Evolutionary conservation across 352 stramenopile species (phyloP).

Genomic region (Pythium coloratum): DNA sequence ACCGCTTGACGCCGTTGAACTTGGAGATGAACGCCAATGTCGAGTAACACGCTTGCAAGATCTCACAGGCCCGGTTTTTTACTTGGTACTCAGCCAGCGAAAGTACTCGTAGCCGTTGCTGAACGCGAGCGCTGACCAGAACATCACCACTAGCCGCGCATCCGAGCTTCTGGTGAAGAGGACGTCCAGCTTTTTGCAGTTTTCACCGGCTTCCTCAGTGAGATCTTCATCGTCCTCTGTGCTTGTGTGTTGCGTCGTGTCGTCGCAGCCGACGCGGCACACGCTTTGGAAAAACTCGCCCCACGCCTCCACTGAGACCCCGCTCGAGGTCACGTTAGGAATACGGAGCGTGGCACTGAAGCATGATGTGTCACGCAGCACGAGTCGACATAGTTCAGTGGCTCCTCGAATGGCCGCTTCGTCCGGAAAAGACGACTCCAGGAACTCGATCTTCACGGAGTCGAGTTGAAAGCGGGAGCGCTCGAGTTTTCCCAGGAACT

Average conservation of each 20-base stretch:
- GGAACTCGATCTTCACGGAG: background rate
- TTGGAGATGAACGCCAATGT: background rate
- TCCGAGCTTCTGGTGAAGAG: background rate
- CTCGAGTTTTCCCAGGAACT: background rate
- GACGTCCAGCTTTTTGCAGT: background rate
- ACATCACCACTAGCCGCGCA: background rate
- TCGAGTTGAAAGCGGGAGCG: background rate
- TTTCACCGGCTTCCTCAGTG: background rate
- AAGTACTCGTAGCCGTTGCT: slow-evolving; percentile 7
- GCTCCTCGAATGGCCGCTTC: background rate
- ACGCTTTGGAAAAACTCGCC: background rate
- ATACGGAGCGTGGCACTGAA: background rate
- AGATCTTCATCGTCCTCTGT: background rate
- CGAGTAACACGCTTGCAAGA: background rate
- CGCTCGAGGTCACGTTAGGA: background rate
- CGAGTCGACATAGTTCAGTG: background rate
- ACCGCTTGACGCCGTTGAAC: background rate
- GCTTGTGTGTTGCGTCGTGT: background rate
- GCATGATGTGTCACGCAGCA: background rate
- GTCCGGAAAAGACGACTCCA: background rate
- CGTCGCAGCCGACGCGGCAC: background rate
- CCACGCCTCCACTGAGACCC: background rate
- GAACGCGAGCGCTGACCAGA: slow-evolving; percentile 16
- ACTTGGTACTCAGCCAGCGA: background rate
- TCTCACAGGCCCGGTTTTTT: background rate